Base-by-base conservation (phyloP, 768 basidiomycete genomes). In the Russula emetica region DNA sequence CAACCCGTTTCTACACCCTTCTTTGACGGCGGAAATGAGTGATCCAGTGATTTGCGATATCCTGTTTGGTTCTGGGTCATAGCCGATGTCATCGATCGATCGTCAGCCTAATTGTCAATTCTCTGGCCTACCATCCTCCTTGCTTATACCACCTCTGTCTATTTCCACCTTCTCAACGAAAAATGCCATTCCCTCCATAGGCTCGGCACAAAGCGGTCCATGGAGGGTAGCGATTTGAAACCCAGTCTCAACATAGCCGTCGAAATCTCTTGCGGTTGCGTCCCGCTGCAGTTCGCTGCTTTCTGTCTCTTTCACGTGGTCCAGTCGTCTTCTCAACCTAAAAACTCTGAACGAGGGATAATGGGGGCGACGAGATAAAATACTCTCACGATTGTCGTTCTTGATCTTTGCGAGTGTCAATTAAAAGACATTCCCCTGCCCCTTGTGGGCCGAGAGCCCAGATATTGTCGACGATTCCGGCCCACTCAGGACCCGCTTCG, bases 141-240 rank as follows among this genome's bases (percentile, higher is more conserved):
- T 85, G 63, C 82, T 81, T 44, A 92, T 73, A 28, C 77, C 78
- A 47, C 81, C 82, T 55, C 70, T 70, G 68, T 93, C 83, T 24
- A 92, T 77, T 16, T 82, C 79, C 3, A 98, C 76, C 30, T 77
- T 78, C 72, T 98, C 94, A 1, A 98, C 82, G 64, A 96, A 91
- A 76, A 88, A 98, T 0, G 87, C 92, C 78, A 99, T 77, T 0
- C 96, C 96, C 68, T 95, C 88, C 9, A 98, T 85, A 2, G 97
- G 97, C 73, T 99, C 97, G 8, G 88, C 89, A 69, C 97, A 98
- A 22, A 99, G 75, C 14, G 97, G 96, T 0, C 97, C 97, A 74
- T 95, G 93, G 73, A 94, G 89, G 1, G 88, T 89, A 0, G 94
- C 95, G 53, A 98, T 82, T 75, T 97, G 95, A 76, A 99, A 99